These are phyloP conservation scores for Pochonia chlamydosporia DNA, from an alignment of 2,329 filamentous ascomycete genomes.

Conservation along the genomic window DNA sequence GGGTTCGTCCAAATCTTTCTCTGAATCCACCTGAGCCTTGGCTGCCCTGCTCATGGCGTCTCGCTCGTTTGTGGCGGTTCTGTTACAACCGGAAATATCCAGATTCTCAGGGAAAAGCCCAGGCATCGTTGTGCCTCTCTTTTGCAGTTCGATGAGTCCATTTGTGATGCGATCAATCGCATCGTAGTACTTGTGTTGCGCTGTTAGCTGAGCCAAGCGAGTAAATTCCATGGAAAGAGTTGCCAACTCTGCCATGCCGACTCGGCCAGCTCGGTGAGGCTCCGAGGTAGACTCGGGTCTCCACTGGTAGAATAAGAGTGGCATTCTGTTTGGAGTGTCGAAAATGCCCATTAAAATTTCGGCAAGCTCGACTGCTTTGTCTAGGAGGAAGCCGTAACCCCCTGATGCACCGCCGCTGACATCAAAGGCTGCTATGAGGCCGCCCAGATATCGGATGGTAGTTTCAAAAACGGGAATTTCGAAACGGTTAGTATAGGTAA, in stretches of 20 bases:
- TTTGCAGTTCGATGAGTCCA: slow-evolving; percentile 69
- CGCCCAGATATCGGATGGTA: slow-evolving; percentile 85
- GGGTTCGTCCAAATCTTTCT: slow-evolving; percentile 21
- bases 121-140: slow-evolving; percentile 59
- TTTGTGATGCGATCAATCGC: slow-evolving; percentile 81
- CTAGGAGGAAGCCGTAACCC: slow-evolving; percentile 60
- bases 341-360: slow-evolving; percentile 79
- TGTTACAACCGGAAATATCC: slow-evolving; percentile 75
- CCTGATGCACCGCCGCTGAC: slow-evolving; percentile 58
- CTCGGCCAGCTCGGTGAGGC: slow-evolving; percentile 55
- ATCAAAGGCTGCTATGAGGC: slow-evolving; percentile 80
- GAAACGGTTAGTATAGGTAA: slow-evolving; percentile 60
- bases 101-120: slow-evolving; percentile 77
- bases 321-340: slow-evolving; percentile 93
- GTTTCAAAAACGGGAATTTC: slow-evolving; percentile 92
- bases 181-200: slow-evolving; percentile 80
- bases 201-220: slow-evolving; percentile 77
- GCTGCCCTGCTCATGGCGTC: slow-evolving; percentile 27
- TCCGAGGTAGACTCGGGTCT: slow-evolving; percentile 57
- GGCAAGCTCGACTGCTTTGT: slow-evolving; percentile 73
- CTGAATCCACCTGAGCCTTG: slow-evolving; percentile 28
- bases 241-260: slow-evolving; percentile 66
- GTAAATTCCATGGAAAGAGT: slow-evolving; percentile 86
- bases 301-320: slow-evolving; percentile 75
- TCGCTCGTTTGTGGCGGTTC: slow-evolving; percentile 32